These are phyloP conservation scores for Rhodotorula paludigena DNA, from an alignment of 768 basidiomycete species.

Conservation along the genomic window DNA sequence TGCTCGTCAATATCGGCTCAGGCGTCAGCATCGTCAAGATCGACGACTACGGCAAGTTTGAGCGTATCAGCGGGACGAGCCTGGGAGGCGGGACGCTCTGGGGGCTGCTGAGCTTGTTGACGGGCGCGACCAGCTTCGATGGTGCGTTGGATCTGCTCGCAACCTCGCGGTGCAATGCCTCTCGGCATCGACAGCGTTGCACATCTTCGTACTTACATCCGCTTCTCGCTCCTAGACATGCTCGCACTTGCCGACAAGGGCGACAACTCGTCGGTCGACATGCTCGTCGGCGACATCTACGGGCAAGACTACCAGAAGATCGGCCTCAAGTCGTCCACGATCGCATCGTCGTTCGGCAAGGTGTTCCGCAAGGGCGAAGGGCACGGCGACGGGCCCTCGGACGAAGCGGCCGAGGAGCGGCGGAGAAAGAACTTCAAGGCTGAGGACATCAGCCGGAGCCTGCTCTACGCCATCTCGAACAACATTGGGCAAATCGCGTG, in stretches of 20 bases:
- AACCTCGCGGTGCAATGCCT: too few species aligned
- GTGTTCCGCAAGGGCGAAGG: slow-evolving; percentile 73
- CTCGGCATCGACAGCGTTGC: too few species aligned
- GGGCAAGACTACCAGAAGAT: slow-evolving; percentile 91
- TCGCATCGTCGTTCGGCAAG: slow-evolving; percentile 96
- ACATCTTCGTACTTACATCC: too few species aligned
- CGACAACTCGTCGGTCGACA: slow-evolving; percentile 89
- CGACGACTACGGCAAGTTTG: slow-evolving; percentile 88
- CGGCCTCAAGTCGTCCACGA: slow-evolving; percentile 94
- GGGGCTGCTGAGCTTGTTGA: slow-evolving; percentile 88
- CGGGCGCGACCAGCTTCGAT: slow-evolving; percentile 91
- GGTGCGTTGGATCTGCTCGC: slow-evolving; percentile 64
- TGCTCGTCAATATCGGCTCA: slow-evolving; percentile 96
- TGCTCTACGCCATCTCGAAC: slow-evolving; percentile 94
- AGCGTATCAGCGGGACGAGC: slow-evolving; percentile 95
- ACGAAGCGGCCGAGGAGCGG: slow-evolving; percentile 50
- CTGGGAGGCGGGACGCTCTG: slow-evolving; percentile 95
- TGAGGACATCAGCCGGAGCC: slow-evolving; percentile 88
- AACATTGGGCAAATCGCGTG: slow-evolving; percentile 99
- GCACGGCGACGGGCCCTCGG: not conserved
- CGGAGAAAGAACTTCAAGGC: slow-evolving; percentile 72
- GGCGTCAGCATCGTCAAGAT: slow-evolving; percentile 97
- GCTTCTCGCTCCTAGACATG: slow-evolving; percentile 65
- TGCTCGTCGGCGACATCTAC: slow-evolving; percentile 97
- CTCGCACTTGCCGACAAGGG: slow-evolving; percentile 85